Conservation (phyloP, 768 basidiomycete genomes). For the Phylloporus rhodoxanthus region DNA sequence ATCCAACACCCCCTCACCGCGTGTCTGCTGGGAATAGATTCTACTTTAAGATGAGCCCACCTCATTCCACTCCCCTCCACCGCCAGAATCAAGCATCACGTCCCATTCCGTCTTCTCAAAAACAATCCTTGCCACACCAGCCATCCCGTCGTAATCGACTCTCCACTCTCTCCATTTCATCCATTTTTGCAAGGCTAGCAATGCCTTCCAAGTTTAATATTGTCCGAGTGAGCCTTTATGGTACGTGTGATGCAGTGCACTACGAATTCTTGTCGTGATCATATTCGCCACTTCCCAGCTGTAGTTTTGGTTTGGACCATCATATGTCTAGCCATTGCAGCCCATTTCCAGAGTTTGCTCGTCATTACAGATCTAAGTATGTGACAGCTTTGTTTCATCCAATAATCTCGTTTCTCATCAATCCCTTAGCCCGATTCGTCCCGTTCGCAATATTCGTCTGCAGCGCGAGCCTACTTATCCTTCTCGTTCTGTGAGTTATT, state of each 20-base stretch:
- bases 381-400: constrained; percentile 17
- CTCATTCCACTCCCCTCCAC: constrained; percentile 20
- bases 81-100: constrained; percentile 24
- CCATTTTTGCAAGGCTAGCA: constrained; percentile 32
- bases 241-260: constrained; percentile 40
- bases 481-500: constrained; percentile 55
- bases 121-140: constrained; percentile 24
- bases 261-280: constrained; percentile 3
- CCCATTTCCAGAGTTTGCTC: constrained; percentile 66
- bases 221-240: constrained; percentile 60
- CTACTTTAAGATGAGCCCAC: constrained; percentile 27
- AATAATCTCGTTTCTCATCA: constrained; percentile 1
- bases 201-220: constrained; percentile 74
- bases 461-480: constrained; percentile 60
- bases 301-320: constrained; percentile 67
- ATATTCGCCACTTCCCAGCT: constrained; percentile 33
- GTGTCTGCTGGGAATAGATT: constrained; percentile 20
- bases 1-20: constrained; percentile 25
- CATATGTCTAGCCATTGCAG: constrained; percentile 75
- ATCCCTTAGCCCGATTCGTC: constrained; percentile 67
- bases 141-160: constrained; percentile 32
- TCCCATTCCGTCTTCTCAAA: constrained; percentile 16
- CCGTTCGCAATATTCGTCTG: constrained; percentile 83
- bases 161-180: constrained; percentile 24
- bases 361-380: constrained; percentile 76